phyloP scores from a whole-genome alignment of 768 basidiomycete genomes.

The Suillus lakei region DNA sequence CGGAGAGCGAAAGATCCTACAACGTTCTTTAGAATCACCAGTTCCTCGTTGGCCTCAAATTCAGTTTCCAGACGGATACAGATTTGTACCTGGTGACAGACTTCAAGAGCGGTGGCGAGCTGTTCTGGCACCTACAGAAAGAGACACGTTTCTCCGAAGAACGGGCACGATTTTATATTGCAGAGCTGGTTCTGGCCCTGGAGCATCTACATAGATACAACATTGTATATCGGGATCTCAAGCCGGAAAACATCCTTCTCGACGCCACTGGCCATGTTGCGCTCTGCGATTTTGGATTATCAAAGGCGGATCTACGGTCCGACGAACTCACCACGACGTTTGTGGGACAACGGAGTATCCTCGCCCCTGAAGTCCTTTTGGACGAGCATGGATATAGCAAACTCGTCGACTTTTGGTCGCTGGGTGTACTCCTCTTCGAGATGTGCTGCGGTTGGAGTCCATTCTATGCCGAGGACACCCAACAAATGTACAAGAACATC shows the following conservation, averaged over 20 bases:
- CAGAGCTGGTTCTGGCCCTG: conserved; percentile 91
- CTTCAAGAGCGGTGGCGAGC: conserved; percentile 97
- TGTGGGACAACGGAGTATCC: conserved; percentile 99
- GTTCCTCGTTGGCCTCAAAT: conserved; percentile 99
- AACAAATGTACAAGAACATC: conserved; percentile 99
- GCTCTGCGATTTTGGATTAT: conserved; percentile 97
- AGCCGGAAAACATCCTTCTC: conserved; percentile 97
- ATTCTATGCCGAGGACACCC: conserved; percentile 98
- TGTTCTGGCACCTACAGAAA: conserved; percentile 98
- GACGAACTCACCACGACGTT: conserved; percentile 99
- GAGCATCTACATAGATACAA: conserved; percentile 98
- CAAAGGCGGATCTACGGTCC: conserved; percentile 91
- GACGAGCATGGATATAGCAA: conserved; percentile 99
- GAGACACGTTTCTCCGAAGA: conserved; percentile 95
- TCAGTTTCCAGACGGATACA: conserved; percentile 94
- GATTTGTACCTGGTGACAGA: conserved; percentile 98
- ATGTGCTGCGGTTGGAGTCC: conserved; percentile 99
- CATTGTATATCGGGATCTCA: conserved; percentile 95
- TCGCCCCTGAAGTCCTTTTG: conserved; percentile 97
- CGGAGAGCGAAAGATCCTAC: conserved; percentile 98
- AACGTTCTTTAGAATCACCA: conserved; percentile 89
- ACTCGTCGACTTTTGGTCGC: conserved; percentile 97
- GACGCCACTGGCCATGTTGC: conserved; percentile 99
- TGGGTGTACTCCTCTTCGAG: conserved; percentile 96
- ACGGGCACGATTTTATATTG: conserved; percentile 93